phyloP scores from a whole-genome alignment of 768 basidiomycete genomes.

The Panellus pusillus region DNA sequence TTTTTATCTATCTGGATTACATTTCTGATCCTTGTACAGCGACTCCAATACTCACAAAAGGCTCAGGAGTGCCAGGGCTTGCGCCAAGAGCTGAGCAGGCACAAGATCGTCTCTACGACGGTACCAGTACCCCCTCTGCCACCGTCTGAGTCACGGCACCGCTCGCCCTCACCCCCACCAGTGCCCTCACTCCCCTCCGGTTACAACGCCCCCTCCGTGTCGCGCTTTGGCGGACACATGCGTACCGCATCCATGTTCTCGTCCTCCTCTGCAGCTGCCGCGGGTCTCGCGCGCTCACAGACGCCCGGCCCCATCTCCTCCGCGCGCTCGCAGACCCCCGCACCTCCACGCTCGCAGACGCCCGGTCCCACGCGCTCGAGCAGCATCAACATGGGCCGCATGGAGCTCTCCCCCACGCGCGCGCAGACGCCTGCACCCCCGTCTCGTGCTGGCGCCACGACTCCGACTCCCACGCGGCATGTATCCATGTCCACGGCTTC shows the following conservation, averaged over 20 bases:
- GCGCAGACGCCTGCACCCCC: conserved; percentile 47
- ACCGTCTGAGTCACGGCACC: conserved; percentile 26
- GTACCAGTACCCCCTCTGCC: conserved; percentile 35
- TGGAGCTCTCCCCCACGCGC: conserved; percentile 25
- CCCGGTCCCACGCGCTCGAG: conserved; percentile 24
- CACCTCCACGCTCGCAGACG: conserved; percentile 33
- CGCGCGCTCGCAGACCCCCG: conserved; percentile 42
- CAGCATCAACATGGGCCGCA: conserved; percentile 19
- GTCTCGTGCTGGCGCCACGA: conserved; percentile 36
- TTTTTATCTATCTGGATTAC: conserved; percentile 17
- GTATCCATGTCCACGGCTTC: conserved; percentile 35
- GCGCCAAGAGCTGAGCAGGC: conserved; percentile 62
- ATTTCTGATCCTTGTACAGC: conserved; percentile 37
- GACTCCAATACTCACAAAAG: conserved; percentile 62
- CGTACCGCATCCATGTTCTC: conserved; percentile 59
- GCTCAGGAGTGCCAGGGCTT: conserved; percentile 70
- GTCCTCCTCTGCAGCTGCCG: conserved; percentile 47
- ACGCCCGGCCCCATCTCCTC: conserved; percentile 31
- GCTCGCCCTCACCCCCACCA: conserved; percentile 34
- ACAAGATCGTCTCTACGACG: conserved; percentile 48
- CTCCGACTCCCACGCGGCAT: conserved; percentile 39
- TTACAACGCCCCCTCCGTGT: conserved; percentile 35
- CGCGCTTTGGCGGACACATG: conserved; percentile 52
- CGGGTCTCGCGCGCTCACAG: conserved; percentile 35
- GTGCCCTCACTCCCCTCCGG: conserved; percentile 35